These are phyloP conservation scores for Teunomyces kruisii DNA, from an alignment of 805 yeast genomes.

Conservation along the genomic window DNA sequence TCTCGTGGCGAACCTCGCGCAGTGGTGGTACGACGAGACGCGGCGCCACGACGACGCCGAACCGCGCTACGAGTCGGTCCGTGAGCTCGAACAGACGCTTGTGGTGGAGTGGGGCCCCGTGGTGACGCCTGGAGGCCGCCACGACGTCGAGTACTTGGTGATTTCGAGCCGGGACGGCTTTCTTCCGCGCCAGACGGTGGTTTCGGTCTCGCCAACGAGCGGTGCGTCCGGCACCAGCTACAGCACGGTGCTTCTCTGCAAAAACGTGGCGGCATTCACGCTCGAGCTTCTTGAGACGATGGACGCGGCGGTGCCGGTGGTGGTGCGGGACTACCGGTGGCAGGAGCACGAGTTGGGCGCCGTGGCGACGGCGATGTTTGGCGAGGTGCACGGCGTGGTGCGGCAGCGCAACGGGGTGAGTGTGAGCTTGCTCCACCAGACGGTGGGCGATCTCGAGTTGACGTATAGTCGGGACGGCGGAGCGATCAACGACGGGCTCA, in stretches of 20 bases:
- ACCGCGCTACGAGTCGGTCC: conserved; percentile 7
- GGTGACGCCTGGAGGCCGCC: background rate
- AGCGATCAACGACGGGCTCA: conserved; percentile 16
- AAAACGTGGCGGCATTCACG: background rate
- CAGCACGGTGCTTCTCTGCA: conserved; percentile 8
- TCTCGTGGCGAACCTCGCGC: conserved; percentile 7
- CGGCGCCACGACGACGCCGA: conserved; percentile 3
- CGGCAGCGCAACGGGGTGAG: background rate
- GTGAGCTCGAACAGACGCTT: conserved; percentile 8
- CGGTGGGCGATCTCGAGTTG: conserved; percentile 11
- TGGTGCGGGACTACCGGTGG: conserved; percentile 11
- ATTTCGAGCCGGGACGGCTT: conserved; percentile 7
- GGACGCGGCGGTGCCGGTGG: conserved; percentile 7
- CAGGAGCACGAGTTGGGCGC: background rate
- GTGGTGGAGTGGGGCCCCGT: background rate
- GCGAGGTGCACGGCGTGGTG: background rate
- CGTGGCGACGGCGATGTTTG: background rate
- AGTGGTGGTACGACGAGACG: conserved; percentile 1
- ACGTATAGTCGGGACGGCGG: conserved; percentile 7
- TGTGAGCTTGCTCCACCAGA: background rate
- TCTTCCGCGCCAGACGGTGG: conserved; percentile 11
- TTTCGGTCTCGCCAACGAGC: conserved; percentile 5
- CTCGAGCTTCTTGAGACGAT: conserved; percentile 8
- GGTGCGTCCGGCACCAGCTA: background rate
- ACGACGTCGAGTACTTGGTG: conserved; percentile 8